Evolutionary conservation across 2,329 filamentous ascomycete species (phyloP).

Genomic region (Teratosphaeria epicoccoides): DNA sequence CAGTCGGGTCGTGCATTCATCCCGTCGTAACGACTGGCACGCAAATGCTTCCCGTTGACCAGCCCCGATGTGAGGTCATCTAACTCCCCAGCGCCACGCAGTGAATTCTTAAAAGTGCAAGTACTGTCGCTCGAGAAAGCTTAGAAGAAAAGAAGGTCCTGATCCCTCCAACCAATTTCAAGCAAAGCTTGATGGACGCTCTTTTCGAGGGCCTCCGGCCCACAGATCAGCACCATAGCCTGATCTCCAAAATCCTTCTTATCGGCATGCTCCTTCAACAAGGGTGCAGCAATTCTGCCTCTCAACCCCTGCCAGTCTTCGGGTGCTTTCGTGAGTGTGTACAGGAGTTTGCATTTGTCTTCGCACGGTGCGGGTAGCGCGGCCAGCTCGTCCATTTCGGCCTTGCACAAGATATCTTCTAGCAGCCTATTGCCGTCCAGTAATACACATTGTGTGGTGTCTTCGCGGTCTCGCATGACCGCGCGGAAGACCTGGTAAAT

Average conservation of each 20-base stretch:
- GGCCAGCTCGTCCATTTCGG: conserved; percentile 58
- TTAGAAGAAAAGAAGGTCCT: conserved; percentile 66
- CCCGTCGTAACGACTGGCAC: not conserved
- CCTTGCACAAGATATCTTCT: conserved; percentile 71
- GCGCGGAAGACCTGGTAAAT: conserved; percentile 75
- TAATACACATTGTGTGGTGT: conserved; percentile 59
- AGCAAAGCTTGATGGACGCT: conserved; percentile 47
- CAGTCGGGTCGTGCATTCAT: not conserved
- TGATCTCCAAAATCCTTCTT: conserved; percentile 26
- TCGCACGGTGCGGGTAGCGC: conserved; percentile 32
- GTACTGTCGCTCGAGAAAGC: not conserved
- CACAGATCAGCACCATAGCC: conserved; percentile 66
- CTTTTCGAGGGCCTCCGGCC: conserved; percentile 64
- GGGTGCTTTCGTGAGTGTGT: conserved; percentile 56
- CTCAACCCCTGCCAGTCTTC: conserved; percentile 56
- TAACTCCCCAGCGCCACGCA: not conserved
- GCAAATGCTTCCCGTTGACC: not conserved
- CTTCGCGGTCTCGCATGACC: conserved; percentile 53
- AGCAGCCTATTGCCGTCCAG: conserved; percentile 68
- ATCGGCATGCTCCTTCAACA: conserved; percentile 50
- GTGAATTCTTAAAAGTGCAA: not conserved
- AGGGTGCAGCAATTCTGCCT: conserved; percentile 54
- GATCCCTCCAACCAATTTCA: conserved; percentile 59
- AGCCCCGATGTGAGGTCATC: no score
- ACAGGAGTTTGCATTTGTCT: conserved; percentile 52